A percentile compares a stretch with the other conserved stretches of the same genome.
These are phyloP conservation scores for Scedosporium apiospermum DNA, from an alignment of 2,329 filamentous ascomycete species.

Conservation along the genomic window DNA sequence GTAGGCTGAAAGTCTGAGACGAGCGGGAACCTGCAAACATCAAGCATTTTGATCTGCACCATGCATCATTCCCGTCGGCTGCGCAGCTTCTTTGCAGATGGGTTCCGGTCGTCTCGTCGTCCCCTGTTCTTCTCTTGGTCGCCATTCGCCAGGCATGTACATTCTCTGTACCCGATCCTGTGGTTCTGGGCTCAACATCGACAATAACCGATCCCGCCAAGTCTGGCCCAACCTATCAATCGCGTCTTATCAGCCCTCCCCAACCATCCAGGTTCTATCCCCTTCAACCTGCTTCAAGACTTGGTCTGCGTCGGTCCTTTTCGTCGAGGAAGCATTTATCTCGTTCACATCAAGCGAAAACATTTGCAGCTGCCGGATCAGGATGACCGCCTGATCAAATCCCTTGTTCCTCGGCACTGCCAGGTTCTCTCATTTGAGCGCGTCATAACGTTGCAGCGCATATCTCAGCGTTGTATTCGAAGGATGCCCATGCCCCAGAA, in stretches of 20 bases:
- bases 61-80: not conserved
- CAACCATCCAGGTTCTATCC: not conserved
- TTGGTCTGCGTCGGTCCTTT: no score
- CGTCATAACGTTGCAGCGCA: slow-evolving; percentile 4
- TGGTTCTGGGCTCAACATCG: not conserved
- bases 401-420: not conserved
- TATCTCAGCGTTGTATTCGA: not conserved
- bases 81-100: not conserved
- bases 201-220: not conserved
- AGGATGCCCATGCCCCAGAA: not conserved
- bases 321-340: no score
- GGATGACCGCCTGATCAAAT: not conserved
- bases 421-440: not conserved
- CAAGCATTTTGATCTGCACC: not conserved
- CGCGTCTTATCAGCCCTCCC: no score
- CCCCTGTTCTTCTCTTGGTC: not conserved
- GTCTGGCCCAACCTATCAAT: no score
- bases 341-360: not conserved
- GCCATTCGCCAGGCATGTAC: no score
- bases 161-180: not conserved
- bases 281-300: not conserved
- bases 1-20: not conserved
- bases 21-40: not conserved
- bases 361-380: not conserved
- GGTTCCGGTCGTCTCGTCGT: no score